These are phyloP conservation scores for Trichoderma simmonsii DNA, from an alignment of 2,329 filamentous ascomycete species.

Conservation along the genomic window DNA sequence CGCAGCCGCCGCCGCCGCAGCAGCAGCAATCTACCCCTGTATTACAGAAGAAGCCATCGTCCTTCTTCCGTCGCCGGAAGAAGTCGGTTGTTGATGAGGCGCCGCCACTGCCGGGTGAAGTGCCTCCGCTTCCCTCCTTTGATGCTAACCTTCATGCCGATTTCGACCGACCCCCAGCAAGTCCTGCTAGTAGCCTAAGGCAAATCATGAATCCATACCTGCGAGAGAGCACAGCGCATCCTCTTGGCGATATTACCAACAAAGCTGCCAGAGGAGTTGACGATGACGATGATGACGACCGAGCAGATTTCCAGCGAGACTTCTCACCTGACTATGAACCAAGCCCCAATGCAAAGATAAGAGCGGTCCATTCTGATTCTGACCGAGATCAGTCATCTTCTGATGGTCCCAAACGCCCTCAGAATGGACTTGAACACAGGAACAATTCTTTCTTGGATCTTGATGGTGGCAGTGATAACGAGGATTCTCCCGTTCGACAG, in stretches of 20 bases:
- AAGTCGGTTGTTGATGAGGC: conserved; percentile 75
- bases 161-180: conserved; percentile 43
- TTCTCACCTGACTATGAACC: conserved; percentile 77
- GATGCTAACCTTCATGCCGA: conserved; percentile 21
- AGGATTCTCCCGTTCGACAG: conserved; percentile 31
- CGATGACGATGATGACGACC: conserved; percentile 29
- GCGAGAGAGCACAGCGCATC: conserved; percentile 29
- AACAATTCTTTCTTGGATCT: conserved; percentile 52
- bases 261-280: conserved; percentile 12
- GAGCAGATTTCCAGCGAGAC: conserved; percentile 47
- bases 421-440: conserved; percentile 29
- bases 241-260: conserved; percentile 29
- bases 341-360: conserved; percentile 67
- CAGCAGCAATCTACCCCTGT: conserved; percentile 50
- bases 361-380: conserved; percentile 54
- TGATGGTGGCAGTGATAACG: conserved; percentile 47
- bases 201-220: conserved; percentile 87
- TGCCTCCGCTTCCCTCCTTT: conserved; percentile 38
- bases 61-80: conserved; percentile 91
- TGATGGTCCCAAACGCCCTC: conserved; percentile 29
- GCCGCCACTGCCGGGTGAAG: conserved; percentile 54
- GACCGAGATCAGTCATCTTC: conserved; percentile 25
- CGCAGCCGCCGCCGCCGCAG: conserved; percentile 35
- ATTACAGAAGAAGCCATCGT: conserved; percentile 86
- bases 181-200: conserved; percentile 75